phyloP scores from a whole-genome alignment of 2,329 filamentous ascomycete genomes.

The Plectosphaerella cucumerina region DNA sequence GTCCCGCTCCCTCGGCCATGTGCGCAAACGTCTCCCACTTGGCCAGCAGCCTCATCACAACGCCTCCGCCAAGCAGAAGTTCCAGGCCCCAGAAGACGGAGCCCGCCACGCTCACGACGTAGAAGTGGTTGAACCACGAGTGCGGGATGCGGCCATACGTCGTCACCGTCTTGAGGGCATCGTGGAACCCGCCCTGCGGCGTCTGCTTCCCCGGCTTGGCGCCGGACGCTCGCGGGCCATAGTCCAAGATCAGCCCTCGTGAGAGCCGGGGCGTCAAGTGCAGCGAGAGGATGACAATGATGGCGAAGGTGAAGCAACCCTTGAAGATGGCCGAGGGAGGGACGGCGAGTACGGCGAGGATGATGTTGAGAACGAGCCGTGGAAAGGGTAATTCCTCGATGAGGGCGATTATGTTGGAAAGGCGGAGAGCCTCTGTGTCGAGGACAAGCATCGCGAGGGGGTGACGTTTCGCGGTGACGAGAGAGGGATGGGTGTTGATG shows the following conservation, averaged over 20 bases:
- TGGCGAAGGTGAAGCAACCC: slow-evolving; percentile 39
- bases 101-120: slow-evolving; percentile 64
- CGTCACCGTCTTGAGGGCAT: slow-evolving; percentile 17
- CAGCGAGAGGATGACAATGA: slow-evolving; percentile 34
- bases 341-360: not conserved
- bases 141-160: slow-evolving; percentile 67
- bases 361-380: not conserved
- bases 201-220: slow-evolving; percentile 5
- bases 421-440: too few relatives aligned
- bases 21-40: slow-evolving; percentile 26
- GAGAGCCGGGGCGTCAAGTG: slow-evolving; percentile 39
- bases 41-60: slow-evolving; percentile 44
- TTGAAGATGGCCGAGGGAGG: not conserved
- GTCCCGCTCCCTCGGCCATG: not conserved
- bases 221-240: slow-evolving; percentile 38
- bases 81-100: slow-evolving; percentile 73
- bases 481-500: too few relatives aligned
- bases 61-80: slow-evolving; percentile 48
- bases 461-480: too few relatives aligned
- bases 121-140: slow-evolving; percentile 87
- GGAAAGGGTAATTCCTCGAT: not conserved
- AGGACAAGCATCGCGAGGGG: too few relatives aligned
- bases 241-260: slow-evolving; percentile 42
- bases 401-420: not conserved
- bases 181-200: slow-evolving; percentile 5